These are phyloP conservation scores for Pichia sp. DNA, from an alignment of 1,139 yeast genomes.

Conservation along the genomic window DNA sequence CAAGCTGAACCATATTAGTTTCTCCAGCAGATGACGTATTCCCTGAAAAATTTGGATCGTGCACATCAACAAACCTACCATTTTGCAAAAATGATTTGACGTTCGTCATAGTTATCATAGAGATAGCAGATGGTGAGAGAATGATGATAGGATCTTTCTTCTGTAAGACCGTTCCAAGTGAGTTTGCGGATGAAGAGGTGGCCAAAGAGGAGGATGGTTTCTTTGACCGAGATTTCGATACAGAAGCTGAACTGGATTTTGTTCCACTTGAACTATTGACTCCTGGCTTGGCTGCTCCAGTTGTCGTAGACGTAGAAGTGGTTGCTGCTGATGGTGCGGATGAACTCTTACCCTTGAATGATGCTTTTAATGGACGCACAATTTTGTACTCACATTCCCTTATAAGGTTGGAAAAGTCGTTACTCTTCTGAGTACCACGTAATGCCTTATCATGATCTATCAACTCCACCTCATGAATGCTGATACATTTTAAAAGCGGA, in stretches of 20 bases:
- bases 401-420: constrained; percentile 70
- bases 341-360: neutral
- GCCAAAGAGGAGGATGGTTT: constrained; percentile 3
- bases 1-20: constrained; percentile 49
- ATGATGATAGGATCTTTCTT: constrained; percentile 83
- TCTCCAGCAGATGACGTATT: neutral
- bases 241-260: neutral
- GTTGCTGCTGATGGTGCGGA: neutral
- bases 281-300: neutral
- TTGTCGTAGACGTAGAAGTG: neutral
- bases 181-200: neutral
- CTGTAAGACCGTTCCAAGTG: constrained; percentile 14
- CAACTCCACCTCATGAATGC: constrained; percentile 59
- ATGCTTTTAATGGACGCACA: constrained; percentile 24
- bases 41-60: constrained; percentile 24
- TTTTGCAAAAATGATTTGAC: constrained; percentile 77
- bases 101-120: constrained; percentile 75
- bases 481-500: constrained; percentile 52
- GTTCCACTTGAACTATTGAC: neutral
- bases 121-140: constrained; percentile 91
- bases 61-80: constrained; percentile 56
- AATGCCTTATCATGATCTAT: constrained; percentile 77
- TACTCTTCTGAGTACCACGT: constrained; percentile 63
- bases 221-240: constrained; percentile 12
- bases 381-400: constrained; percentile 66